Base-by-base conservation (phyloP, 139 green algal genomes). In the Chlorella sp. region DNA sequence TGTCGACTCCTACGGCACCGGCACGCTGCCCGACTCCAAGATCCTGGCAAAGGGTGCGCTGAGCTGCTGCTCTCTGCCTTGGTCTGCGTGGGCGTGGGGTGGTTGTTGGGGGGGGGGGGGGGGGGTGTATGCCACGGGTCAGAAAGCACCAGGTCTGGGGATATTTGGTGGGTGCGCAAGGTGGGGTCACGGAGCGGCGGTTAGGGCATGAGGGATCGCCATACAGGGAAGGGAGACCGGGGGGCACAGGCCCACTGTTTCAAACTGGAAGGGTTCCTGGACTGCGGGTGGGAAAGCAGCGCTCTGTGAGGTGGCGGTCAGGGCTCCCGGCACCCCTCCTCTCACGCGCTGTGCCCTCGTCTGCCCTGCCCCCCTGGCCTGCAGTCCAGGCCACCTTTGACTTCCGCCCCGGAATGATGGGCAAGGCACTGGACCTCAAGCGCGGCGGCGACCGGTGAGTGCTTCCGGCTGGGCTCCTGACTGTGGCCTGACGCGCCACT, bases 1-100 rank as follows among this genome's bases (percentile, higher is more conserved):
- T 87, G 97, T 99, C 26, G 98, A 99, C 95, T 98, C 96, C 9
- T 99, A 99, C 92, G 97, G 96, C 90, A 99, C 98, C n/a, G 98
- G 97, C 91, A 98, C 80, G 37, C 96, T 96, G 83, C 85, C 95
- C 28, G 98, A 99, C 93, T 90, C 91, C 30, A 95, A 99, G 81
- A 99, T 99, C 91, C 93, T 99, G 86, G 95, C 91, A 34, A 89
- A 89, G 71, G 92, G 78, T 83, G 78, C 11, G 78, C 48, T 9
- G n/a, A n/a, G n/a, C n/a, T n/a, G n/a, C n/a, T n/a, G n/a, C n/a
- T n/a, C n/a, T n/a, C n/a, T n/a, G n/a, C n/a, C n/a, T n/a, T n/a
- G n/a, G n/a, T 57, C 48, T 57, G 48, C 48, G 9, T 57, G 48
- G 48, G 5, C 48, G 7, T 57, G 48, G 5, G 48, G 9, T 9